Base-by-base conservation (phyloP, 345 rosid genomes). In the Arabidopsis arenosa region DNA sequence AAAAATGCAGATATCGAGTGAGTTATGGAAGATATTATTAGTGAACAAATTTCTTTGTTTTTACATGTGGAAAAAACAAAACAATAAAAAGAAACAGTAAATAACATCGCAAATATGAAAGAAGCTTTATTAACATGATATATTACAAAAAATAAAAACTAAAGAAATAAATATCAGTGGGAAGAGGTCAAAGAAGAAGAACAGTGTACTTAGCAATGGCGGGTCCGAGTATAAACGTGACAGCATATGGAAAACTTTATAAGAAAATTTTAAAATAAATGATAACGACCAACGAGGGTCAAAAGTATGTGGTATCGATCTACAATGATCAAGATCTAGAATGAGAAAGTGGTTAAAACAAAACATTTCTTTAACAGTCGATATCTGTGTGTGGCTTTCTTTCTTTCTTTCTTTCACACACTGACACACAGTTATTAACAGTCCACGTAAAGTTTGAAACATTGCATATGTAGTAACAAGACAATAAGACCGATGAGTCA, bases 171-270 rank as follows among this genome's bases (percentile, higher is more conserved):
- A 70, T 57, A 57, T 6, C 63, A 73, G 33, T 33, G 35, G 55
- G 77, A 73, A 73, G 56, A 73, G 23, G 77, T 43, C 63, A 73
- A 33, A 44, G 48, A 56, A 35, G 56, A 32, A 43, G 52, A 52
- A 36, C 5, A 28, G 45, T 52, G 63, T 40, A n/a, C n/a, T 26
- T 45, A 8, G 56, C 26, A 26, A 60, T 36, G 45, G 45, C 44
- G 63, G 63, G 63, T 43, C 70, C 75, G 21, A 33, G 14, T 9
- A 64, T 3, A 33, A 30, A 33, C 48, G 47, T 58, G 66, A 33
- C 26, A 32, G 35, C 52, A 35, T 35, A 21, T 44, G 62, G 61
- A 37, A 23, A 18, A 57, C 7, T 59, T 9, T 36, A 28, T 28
- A 3, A 28, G 32, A 28, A 28, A 9, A 36, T 17, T n/a, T 12